These are phyloP conservation scores for Mortierella sp. DNA, from an alignment of 371 early-diverging fungal genomes.

Conservation along the genomic window DNA sequence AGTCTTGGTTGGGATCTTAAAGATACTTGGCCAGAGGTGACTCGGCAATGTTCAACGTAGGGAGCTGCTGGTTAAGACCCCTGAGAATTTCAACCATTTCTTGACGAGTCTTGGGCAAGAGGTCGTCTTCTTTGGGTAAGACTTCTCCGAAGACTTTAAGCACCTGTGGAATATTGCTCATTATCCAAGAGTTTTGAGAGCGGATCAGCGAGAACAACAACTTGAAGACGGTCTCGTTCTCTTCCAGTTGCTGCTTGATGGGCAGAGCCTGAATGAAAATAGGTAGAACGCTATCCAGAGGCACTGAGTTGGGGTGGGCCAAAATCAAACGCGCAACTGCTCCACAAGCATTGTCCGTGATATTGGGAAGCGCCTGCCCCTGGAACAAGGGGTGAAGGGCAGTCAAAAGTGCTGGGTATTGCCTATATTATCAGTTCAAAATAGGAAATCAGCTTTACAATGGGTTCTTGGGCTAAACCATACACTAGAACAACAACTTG, in stretches of 20 bases:
- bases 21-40: conserved; percentile 14
- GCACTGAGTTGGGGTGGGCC: conserved; percentile 72
- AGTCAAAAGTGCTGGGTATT: conserved; percentile 75
- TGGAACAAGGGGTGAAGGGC: conserved; percentile 77
- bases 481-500: conserved; percentile 3
- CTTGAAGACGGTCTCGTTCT: conserved; percentile 82
- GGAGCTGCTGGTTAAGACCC: conserved; percentile 24
- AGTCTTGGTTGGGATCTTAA: no score
- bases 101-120: conserved; percentile 58
- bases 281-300: conserved; percentile 75
- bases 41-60: conserved; percentile 17
- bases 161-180: conserved; percentile 14
- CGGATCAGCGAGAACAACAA: conserved; percentile 70
- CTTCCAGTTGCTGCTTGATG: conserved; percentile 80
- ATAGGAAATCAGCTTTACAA: background rate
- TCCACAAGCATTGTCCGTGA: conserved; percentile 89
- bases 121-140: conserved; percentile 51
- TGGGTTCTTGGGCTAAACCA: background rate
- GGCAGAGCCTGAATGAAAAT: conserved; percentile 74
- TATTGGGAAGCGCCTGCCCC: conserved; percentile 67
- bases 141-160: conserved; percentile 16
- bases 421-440: conserved; percentile 43
- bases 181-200: conserved; percentile 61
- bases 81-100: conserved; percentile 64
- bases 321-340: conserved; percentile 84